Percentiles rank a stretch among this genome's conserved stretches.
Conservation (phyloP, 495 filamentous ascomycete species). For the Geopyxis carbonaria region DNA sequence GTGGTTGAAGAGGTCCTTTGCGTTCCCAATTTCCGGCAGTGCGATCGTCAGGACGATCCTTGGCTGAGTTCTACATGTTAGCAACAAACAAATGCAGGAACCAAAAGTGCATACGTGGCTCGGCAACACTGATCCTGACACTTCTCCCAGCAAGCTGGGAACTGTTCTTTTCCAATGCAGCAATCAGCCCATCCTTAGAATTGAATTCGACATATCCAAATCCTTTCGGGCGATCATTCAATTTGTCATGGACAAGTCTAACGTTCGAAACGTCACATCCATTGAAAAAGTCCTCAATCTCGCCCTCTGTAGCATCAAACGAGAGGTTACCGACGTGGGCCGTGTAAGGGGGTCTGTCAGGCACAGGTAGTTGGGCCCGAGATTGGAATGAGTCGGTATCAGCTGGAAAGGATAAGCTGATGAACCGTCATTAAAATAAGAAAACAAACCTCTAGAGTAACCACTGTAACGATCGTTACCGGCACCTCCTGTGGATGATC, state of each 20-base stretch:
- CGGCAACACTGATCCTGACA: slow-evolving; percentile 74
- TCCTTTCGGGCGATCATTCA: slow-evolving; percentile 82
- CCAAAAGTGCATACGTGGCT: slow-evolving; percentile 48
- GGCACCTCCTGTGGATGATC: slow-evolving; percentile 14
- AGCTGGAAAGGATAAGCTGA: slow-evolving; percentile 26
- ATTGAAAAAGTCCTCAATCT: slow-evolving; percentile 68
- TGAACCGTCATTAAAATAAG: slow-evolving; percentile 15
- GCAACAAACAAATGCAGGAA: slow-evolving; percentile 11
- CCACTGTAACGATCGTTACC: slow-evolving; percentile 9
- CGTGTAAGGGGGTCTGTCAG: slow-evolving; percentile 80
- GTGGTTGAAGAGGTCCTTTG: slow-evolving; percentile 69
- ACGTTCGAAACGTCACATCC: slow-evolving; percentile 75
- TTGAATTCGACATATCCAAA: slow-evolving; percentile 95
- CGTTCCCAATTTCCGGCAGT: slow-evolving; percentile 72
- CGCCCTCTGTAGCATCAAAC: slow-evolving; percentile 68
- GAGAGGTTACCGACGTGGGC: slow-evolving; percentile 92
- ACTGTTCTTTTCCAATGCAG: slow-evolving; percentile 68
- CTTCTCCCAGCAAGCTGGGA: slow-evolving; percentile 65
- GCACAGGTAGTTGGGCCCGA: slow-evolving; percentile 71
- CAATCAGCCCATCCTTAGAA: slow-evolving; percentile 74
- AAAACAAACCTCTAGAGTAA: slow-evolving; percentile 25
- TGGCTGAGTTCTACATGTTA: slow-evolving; percentile 37
- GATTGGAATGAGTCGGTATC: slow-evolving; percentile 27
- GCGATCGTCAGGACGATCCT: slow-evolving; percentile 49
- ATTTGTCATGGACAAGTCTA: slow-evolving; percentile 86